phyloP scores from a whole-genome alignment of 371 early-diverging fungal species.

The Mortierella sp. region DNA sequence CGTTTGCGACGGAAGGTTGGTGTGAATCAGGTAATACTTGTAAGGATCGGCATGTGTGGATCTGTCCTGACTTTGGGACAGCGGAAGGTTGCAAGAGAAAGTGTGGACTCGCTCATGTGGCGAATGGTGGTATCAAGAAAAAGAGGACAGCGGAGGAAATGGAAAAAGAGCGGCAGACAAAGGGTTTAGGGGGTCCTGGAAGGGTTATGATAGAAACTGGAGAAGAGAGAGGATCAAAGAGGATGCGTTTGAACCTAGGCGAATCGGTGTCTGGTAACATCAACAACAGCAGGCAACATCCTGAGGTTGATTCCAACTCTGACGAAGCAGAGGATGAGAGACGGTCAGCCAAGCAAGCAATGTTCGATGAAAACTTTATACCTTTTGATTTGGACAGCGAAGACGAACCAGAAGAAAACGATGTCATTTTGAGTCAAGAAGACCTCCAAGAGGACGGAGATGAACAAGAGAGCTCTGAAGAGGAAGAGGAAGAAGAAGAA shows the following conservation, averaged over 20 bases:
- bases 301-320: background rate
- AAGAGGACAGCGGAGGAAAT: slow-evolving; percentile 27
- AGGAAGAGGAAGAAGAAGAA: slow-evolving; percentile 11
- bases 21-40: slow-evolving; percentile 62
- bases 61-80: slow-evolving; percentile 69
- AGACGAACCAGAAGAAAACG: slow-evolving; percentile 18
- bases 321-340: background rate
- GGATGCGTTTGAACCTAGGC: slow-evolving; percentile 23
- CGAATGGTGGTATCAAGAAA: slow-evolving; percentile 45
- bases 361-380: slow-evolving; percentile 47
- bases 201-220: background rate
- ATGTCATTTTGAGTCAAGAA: slow-evolving; percentile 28
- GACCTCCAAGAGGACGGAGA: slow-evolving; percentile 14
- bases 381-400: slow-evolving; percentile 36
- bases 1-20: slow-evolving; percentile 68
- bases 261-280: slow-evolving; percentile 19
- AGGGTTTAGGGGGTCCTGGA: background rate
- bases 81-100: slow-evolving; percentile 65
- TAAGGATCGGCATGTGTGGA: slow-evolving; percentile 64
- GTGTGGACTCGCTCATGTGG: slow-evolving; percentile 67
- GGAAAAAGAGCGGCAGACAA: slow-evolving; percentile 18
- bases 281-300: background rate
- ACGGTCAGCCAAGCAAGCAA: background rate
- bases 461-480: slow-evolving; percentile 30
- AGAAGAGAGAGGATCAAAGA: slow-evolving; percentile 1